These are phyloP conservation scores for Trichopus zeylanicus DNA, from an alignment of 116 monocot genomes.

Conservation along the genomic window DNA sequence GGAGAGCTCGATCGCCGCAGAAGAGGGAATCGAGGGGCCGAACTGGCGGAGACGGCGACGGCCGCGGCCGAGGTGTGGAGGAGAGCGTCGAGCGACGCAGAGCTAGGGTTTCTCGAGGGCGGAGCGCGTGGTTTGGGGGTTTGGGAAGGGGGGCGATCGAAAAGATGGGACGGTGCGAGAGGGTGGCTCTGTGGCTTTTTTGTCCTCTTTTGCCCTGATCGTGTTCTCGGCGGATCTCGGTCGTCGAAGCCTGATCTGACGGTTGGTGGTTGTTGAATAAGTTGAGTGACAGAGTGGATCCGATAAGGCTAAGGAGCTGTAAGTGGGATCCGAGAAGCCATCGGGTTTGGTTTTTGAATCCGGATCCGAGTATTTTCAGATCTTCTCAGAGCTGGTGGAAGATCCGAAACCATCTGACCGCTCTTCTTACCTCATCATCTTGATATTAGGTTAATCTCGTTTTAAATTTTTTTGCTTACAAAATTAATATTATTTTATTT, in stretches of 20 bases:
- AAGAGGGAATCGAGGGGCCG: neutral
- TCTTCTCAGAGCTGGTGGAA: no score
- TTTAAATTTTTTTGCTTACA: no score
- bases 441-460: no score
- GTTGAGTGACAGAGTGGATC: neutral
- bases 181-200: neutral
- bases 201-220: slow-evolving; percentile 1
- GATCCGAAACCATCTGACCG: no score
- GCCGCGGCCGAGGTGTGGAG: neutral
- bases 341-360: neutral
- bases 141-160: neutral
- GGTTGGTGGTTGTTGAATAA: neutral
- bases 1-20: neutral
- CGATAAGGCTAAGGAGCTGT: neutral
- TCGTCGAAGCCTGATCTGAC: slow-evolving; percentile 1
- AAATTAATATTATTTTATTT: no score
- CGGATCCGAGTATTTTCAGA: neutral
- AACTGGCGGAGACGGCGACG: neutral
- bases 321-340: neutral
- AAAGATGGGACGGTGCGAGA: neutral
- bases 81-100: neutral
- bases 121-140: neutral
- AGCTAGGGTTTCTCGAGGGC: slow-evolving; percentile 6
- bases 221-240: neutral
- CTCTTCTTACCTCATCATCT: no score